Conservation (phyloP, 2,329 filamentous ascomycete genomes). For the Raffaelea deltoideospora region DNA sequence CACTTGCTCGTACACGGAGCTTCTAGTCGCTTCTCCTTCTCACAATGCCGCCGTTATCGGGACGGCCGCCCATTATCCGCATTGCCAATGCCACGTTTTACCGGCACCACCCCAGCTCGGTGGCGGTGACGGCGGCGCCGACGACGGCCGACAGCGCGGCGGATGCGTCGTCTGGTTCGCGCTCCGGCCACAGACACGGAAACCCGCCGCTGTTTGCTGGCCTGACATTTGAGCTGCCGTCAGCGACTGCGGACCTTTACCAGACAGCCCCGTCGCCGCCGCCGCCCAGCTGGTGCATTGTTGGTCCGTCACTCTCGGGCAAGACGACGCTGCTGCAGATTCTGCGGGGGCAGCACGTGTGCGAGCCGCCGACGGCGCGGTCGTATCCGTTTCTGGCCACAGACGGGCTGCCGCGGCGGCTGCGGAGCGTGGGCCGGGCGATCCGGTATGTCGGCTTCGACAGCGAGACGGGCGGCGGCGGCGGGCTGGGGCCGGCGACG, state of each 20-base stretch:
- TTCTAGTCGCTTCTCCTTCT: background rate
- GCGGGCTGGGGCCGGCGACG: constrained; percentile 31
- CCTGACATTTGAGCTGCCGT: constrained; percentile 55
- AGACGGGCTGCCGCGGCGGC: constrained; percentile 36
- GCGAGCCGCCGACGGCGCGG: constrained; percentile 58
- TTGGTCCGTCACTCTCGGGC: constrained; percentile 64
- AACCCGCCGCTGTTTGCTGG: constrained; percentile 63
- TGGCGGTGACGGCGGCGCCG: background rate
- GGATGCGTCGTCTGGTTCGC: constrained; percentile 17
- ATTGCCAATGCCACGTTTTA: constrained; percentile 77
- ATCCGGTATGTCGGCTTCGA: constrained; percentile 89
- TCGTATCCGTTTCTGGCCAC: constrained; percentile 65
- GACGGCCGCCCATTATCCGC: constrained; percentile 45
- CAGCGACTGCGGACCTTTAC: background rate
- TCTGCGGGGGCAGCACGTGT: constrained; percentile 60
- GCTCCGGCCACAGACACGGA: constrained; percentile 18
- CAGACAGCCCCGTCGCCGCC: constrained; percentile 20
- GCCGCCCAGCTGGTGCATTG: constrained; percentile 62
- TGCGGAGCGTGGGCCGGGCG: constrained; percentile 48
- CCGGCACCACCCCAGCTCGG: constrained; percentile 46
- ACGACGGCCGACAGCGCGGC: too few species aligned
- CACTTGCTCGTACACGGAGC: background rate
- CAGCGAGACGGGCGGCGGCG: constrained; percentile 37
- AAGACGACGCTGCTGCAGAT: constrained; percentile 74
- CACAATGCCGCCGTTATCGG: constrained; percentile 21